phyloP scores from a whole-genome alignment of 371 early-diverging fungal species.

The Zychaea mexicana region DNA sequence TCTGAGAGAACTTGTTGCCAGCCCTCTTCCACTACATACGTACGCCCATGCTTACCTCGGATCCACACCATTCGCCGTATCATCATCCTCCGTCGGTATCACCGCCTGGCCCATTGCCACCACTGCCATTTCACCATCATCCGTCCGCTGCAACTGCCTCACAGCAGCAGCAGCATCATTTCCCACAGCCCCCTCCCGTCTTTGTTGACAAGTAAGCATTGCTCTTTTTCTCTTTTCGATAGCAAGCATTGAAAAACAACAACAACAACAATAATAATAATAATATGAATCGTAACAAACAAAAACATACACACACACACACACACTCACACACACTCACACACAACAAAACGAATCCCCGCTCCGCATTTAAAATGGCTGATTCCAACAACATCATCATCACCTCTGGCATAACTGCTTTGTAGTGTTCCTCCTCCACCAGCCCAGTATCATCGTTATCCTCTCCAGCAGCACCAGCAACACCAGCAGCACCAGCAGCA shows the following conservation, averaged over 20 bases:
- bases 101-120: neutral
- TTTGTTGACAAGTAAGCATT: constrained; percentile 1
- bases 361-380: no score
- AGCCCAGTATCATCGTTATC: no score
- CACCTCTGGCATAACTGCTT: no score
- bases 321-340: no score
- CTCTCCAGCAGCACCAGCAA: no score
- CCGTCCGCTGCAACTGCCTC: neutral
- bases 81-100: neutral
- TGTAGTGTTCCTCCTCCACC: no score
- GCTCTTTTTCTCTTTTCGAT: neutral
- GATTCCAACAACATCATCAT: no score
- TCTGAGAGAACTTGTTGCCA: neutral
- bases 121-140: constrained; percentile 2
- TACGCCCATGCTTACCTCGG: neutral
- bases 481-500: neutral
- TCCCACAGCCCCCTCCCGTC: constrained; percentile 2
- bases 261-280: no score
- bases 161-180: neutral
- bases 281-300: no score
- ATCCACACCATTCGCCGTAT: constrained; percentile 1
- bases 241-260: no score
- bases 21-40: neutral
- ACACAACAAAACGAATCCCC: no score
- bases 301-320: no score